Percentiles rank a stretch among this genome's conserved stretches.
These are phyloP conservation scores for Dentipellis sp. DNA, from an alignment of 768 basidiomycete species.

Conservation along the genomic window DNA sequence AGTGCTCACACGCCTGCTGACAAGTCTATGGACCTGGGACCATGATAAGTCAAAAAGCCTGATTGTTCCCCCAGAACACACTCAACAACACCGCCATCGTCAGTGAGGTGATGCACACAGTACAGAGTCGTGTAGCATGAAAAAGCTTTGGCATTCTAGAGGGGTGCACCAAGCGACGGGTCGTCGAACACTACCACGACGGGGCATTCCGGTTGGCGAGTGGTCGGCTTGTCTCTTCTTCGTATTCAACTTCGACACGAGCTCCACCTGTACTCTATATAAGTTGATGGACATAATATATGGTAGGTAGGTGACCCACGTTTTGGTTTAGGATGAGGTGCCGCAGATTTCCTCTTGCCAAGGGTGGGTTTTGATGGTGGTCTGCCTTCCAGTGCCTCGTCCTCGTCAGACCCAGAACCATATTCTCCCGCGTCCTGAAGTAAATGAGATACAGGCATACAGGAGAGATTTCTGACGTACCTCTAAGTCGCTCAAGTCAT, in stretches of 20 bases:
- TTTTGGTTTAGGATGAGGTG: conserved; percentile 28
- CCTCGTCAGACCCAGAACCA: conserved; percentile 17
- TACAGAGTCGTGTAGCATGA: too few species aligned
- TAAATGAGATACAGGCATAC: neutral
- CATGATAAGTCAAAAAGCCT: too few species aligned
- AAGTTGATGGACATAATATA: neutral
- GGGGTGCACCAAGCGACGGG: too few species aligned
- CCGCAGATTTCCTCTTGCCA: conserved; percentile 60
- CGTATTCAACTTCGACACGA: conserved; percentile 92
- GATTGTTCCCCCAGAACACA: too few species aligned
- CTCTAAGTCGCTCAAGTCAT: conserved; percentile 52
- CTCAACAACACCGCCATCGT: too few species aligned
- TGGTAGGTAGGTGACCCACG: neutral
- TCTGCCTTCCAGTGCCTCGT: conserved; percentile 37
- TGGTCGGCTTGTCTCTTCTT: conserved; percentile 69
- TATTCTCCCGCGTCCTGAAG: neutral
- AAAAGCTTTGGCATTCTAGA: too few species aligned
- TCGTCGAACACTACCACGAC: too few species aligned
- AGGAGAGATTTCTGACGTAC: conserved; percentile 33
- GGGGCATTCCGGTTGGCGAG: too few species aligned
- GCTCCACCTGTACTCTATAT: conserved; percentile 45
- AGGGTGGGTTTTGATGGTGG: conserved; percentile 27
- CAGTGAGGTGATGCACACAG: too few species aligned
- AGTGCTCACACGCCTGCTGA: too few species aligned
- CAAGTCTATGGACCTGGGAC: too few species aligned